These are phyloP conservation scores for Rubia peregrina DNA, from an alignment of 305 asterid species.

Conservation along the genomic window DNA sequence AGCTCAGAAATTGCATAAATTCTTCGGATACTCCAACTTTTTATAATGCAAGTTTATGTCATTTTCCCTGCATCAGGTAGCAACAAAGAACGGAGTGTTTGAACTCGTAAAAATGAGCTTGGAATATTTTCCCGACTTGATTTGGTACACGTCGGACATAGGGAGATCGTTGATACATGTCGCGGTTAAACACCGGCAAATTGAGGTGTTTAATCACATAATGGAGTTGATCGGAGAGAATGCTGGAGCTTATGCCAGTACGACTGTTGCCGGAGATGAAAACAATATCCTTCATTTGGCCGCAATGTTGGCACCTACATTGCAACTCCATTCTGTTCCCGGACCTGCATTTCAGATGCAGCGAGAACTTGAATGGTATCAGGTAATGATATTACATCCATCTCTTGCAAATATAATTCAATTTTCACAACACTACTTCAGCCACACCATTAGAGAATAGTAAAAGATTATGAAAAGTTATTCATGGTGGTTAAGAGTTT, in stretches of 20 bases:
- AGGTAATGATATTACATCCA: conserved; percentile 9
- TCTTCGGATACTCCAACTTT: too few species aligned
- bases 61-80: not conserved
- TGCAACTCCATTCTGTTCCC: conserved; percentile 1
- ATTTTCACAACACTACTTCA: too few species aligned
- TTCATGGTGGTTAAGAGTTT: too few species aligned
- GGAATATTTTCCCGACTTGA: conserved; percentile 7
- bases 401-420: too few species aligned
- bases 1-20: too few species aligned
- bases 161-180: not conserved
- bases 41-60: too few species aligned
- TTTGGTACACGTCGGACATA: not conserved
- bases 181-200: conserved; percentile 7
- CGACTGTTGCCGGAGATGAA: not conserved
- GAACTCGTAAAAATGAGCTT: conserved; percentile 4
- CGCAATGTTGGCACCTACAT: conserved; percentile 10
- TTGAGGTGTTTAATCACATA: conserved; percentile 3
- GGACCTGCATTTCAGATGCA: conserved; percentile 21
- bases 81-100: not conserved
- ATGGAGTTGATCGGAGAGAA: conserved; percentile 4
- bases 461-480: too few species aligned
- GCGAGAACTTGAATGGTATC: conserved; percentile 20
- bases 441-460: too few species aligned
- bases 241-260: not conserved
- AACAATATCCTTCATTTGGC: conserved; percentile 22